These are phyloP conservation scores for Thuidium tamariscinum DNA, from an alignment of 225 moss, liverwort and hornwort species.

Conservation along the genomic window DNA sequence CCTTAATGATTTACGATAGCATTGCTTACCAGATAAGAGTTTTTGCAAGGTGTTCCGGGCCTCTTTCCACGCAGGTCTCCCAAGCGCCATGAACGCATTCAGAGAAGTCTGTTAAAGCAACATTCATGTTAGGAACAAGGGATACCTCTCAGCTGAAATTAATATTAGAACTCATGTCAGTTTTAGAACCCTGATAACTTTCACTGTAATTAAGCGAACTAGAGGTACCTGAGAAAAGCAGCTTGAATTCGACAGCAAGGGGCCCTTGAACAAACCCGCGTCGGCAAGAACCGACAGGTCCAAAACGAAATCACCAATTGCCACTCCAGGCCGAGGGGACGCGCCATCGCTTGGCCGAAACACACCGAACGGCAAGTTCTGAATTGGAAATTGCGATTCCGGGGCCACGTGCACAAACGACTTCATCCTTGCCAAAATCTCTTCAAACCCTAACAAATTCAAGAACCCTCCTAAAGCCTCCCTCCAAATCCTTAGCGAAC, in stretches of 20 bases:
- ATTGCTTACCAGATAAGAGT: conserved; percentile 59
- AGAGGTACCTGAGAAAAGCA: conserved; percentile 46
- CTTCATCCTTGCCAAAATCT: conserved; percentile 3
- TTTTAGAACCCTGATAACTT: no score
- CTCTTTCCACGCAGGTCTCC: conserved; percentile 88
- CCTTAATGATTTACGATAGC: neutral
- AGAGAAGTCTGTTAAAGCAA: conserved; percentile 41
- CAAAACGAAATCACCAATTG: conserved; percentile 66
- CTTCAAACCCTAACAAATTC: conserved; percentile 1
- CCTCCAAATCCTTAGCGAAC: neutral
- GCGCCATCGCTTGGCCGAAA: conserved; percentile 52
- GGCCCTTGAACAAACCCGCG: conserved; percentile 60
- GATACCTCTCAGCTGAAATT: neutral
- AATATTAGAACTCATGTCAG: no score
- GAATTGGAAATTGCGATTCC: conserved; percentile 61
- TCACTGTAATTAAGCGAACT: no score
- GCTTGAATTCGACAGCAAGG: conserved; percentile 30
- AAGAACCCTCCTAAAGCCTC: neutral
- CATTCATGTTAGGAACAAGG: neutral
- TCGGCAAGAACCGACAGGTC: conserved; percentile 51
- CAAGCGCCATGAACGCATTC: conserved; percentile 84
- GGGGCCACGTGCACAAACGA: conserved; percentile 60
- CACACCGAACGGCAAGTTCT: conserved; percentile 85
- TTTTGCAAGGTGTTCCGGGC: conserved; percentile 63
- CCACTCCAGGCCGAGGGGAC: conserved; percentile 61